Evolutionary conservation across 2,329 filamentous ascomycete genomes (phyloP).

Genomic region (Fusarium decemcellulare): DNA sequence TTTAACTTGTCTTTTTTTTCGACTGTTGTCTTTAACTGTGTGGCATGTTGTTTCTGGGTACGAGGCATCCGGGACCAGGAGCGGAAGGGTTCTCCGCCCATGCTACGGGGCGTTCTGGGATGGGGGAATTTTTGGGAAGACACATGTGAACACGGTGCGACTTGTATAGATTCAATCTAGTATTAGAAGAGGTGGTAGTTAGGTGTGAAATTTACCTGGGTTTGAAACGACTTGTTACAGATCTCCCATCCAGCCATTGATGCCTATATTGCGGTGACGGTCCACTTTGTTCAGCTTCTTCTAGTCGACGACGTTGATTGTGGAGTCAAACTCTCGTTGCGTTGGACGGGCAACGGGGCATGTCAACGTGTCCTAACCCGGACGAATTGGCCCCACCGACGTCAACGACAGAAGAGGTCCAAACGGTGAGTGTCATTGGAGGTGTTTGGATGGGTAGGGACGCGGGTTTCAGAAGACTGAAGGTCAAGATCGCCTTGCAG

Average conservation of each 20-base stretch:
- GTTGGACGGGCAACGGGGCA: conserved; percentile 1
- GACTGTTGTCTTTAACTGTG: conserved; percentile 43
- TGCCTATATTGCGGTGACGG: too few species aligned
- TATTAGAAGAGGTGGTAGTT: conserved; percentile 48
- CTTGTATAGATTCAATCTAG: conserved; percentile 51
- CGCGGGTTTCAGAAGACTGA: not conserved
- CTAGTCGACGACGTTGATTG: too few species aligned
- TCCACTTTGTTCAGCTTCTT: not conserved
- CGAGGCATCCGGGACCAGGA: conserved; percentile 45
- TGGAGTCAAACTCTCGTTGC: too few species aligned
- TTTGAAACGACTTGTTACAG: conserved; percentile 32
- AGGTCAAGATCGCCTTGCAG: not conserved
- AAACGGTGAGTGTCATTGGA: not conserved
- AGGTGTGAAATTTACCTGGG: conserved; percentile 44
- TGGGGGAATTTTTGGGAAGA: conserved; percentile 47
- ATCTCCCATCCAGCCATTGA: too few species aligned
- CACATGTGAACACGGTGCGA: conserved; percentile 48
- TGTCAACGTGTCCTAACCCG: not conserved
- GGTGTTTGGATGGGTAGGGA: not conserved
- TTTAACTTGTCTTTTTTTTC: conserved; percentile 31
- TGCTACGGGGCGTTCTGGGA: conserved; percentile 49
- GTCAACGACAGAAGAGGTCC: not conserved
- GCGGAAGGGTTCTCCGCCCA: conserved; percentile 46
- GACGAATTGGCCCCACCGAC: not conserved
- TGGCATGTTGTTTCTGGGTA: conserved; percentile 49